Evolutionary conservation across 164 flowering plant genomes (phyloP).

Genomic region (Sextonia rubra): DNA sequence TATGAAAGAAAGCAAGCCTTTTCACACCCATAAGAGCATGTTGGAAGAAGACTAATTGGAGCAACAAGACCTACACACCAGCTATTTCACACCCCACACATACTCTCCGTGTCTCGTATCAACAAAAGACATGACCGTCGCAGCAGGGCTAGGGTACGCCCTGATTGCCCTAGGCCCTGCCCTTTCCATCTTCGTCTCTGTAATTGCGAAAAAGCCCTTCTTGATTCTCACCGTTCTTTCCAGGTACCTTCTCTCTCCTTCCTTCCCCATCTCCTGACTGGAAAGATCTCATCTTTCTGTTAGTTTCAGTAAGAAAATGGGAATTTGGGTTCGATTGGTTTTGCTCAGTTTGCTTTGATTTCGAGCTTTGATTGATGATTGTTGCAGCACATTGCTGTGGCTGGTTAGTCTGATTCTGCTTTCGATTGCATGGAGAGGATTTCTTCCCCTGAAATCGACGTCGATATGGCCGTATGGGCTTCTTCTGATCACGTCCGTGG

Average conservation of each 20-base stretch:
- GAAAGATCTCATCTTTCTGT: background rate
- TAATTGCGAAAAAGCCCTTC: constrained; percentile 82
- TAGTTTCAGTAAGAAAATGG: too few relatives aligned
- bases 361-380: constrained; percentile 5
- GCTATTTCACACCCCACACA: too few relatives aligned
- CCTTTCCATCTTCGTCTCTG: constrained; percentile 70
- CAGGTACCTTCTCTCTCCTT: constrained; percentile 37
- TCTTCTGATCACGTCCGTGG: constrained; percentile 67
- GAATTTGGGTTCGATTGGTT: too few relatives aligned
- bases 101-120: too few relatives aligned
- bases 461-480: constrained; percentile 70
- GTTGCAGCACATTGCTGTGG: constrained; percentile 75
- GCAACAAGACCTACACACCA: too few relatives aligned
- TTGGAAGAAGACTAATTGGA: too few relatives aligned
- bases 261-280: too few relatives aligned
- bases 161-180: constrained; percentile 89
- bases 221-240: constrained; percentile 83
- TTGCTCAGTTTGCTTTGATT: too few relatives aligned
- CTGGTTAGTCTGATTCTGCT: constrained; percentile 77
- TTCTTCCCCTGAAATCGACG: constrained; percentile 74
- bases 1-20: too few relatives aligned
- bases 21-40: too few relatives aligned
- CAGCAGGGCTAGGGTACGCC: constrained; percentile 90
- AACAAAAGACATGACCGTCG: constrained; percentile 56
- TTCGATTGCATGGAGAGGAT: constrained; percentile 77